These are phyloP conservation scores for Stellera chamaejasme DNA, from an alignment of 345 rosid genomes.

Conservation along the genomic window DNA sequence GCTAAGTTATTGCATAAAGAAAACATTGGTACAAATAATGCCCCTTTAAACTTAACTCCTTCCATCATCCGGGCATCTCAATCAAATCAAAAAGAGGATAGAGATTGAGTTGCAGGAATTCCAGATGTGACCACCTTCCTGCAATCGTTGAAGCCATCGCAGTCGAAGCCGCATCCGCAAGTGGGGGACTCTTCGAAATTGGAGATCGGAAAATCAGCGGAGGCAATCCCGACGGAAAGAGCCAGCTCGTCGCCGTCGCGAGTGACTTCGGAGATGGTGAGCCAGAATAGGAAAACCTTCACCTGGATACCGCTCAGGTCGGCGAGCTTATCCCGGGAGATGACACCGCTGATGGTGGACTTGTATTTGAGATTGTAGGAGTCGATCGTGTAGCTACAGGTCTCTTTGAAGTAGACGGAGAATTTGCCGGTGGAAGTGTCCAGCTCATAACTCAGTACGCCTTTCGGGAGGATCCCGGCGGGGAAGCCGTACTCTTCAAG, in stretches of 20 bases:
- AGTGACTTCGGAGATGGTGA: constrained; percentile 36
- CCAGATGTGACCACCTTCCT: too few species aligned
- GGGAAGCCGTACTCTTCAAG: constrained; percentile 48
- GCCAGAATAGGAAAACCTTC: constrained; percentile 51
- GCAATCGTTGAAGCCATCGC: constrained; percentile 9
- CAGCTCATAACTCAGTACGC: constrained; percentile 42
- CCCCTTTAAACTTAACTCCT: too few species aligned
- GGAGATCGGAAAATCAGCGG: constrained; percentile 36
- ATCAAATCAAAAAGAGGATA: too few species aligned
- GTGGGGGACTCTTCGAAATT: constrained; percentile 34
- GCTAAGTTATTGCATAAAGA: too few species aligned
- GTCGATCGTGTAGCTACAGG: constrained; percentile 42
- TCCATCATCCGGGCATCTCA: too few species aligned
- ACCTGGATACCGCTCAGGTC: constrained; percentile 45
- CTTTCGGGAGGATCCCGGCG: constrained; percentile 54
- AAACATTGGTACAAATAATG: too few species aligned
- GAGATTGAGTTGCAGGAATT: too few species aligned
- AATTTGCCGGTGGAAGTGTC: constrained; percentile 50
- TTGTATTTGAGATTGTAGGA: constrained; percentile 49
- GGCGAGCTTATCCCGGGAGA: constrained; percentile 29
- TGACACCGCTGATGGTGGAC: constrained; percentile 40
- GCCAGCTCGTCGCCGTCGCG: constrained; percentile 30
- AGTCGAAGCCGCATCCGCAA: constrained; percentile 46
- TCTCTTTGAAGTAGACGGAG: constrained; percentile 25
- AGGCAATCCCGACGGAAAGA: constrained; percentile 65